Percentiles rank a stretch among this genome's conserved stretches.
phyloP scores from a whole-genome alignment of 2,329 filamentous ascomycete species.

The Hymenoscyphus fraxineus region DNA sequence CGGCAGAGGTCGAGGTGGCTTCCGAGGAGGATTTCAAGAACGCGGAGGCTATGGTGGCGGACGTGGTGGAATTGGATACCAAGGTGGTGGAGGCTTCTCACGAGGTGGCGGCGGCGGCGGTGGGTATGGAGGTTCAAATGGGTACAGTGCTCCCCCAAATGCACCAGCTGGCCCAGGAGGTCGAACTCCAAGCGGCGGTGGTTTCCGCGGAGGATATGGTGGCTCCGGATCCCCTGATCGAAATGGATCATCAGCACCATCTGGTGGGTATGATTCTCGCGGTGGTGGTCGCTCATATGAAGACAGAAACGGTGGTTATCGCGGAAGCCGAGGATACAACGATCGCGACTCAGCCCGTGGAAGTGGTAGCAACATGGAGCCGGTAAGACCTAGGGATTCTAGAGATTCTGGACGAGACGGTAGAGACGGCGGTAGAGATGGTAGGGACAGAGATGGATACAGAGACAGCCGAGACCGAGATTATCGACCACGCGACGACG shows the following conservation, averaged over 20 bases:
- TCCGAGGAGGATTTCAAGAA: conserved; percentile 31
- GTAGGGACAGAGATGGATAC: conserved; percentile 52
- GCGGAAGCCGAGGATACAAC: conserved; percentile 40
- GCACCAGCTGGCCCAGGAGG: conserved; percentile 61
- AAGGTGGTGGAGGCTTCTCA: conserved; percentile 31
- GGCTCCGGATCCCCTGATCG: conserved; percentile 35
- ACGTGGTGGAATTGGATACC: conserved; percentile 34
- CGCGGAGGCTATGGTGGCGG: conserved; percentile 32
- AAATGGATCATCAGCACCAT: conserved; percentile 31
- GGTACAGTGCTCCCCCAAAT: conserved; percentile 49
- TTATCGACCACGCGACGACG: conserved; percentile 48
- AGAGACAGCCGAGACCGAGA: conserved; percentile 38
- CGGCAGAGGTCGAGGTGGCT: conserved; percentile 50
- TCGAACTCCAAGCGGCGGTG: conserved; percentile 37
- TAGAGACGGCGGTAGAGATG: conserved; percentile 38
- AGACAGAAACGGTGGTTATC: conserved; percentile 50
- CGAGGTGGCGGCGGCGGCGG: conserved; percentile 31
- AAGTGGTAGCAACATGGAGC: conserved; percentile 76
- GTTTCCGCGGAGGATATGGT: conserved; percentile 32
- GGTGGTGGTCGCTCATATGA: conserved; percentile 57
- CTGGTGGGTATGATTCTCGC: conserved; percentile 51
- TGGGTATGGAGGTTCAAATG: conserved; percentile 35
- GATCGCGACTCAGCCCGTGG: conserved; percentile 37
- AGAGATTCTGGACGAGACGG: conserved; percentile 45
- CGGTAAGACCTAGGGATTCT: conserved; percentile 65